Percentiles rank a stretch among this genome's conserved stretches.
phyloP scores from a whole-genome alignment of 2,329 filamentous ascomycete genomes.

The Dothideomycetidae sp. region DNA sequence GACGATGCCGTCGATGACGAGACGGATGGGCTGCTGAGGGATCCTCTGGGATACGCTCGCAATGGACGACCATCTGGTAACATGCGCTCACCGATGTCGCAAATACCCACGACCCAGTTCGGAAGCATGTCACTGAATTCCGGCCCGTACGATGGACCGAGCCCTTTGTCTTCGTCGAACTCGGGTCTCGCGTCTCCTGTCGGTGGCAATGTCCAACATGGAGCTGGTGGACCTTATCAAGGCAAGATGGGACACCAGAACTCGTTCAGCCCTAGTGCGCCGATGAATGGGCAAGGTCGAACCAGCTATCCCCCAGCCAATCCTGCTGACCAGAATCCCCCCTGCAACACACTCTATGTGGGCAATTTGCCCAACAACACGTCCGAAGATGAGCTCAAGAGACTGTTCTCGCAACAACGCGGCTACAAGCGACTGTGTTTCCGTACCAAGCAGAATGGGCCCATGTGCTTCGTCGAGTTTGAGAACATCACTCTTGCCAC shows the following conservation, averaged over 20 bases:
- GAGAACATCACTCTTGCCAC: constrained; percentile 87
- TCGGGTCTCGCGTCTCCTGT: constrained; percentile 38
- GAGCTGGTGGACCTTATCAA: constrained; percentile 3
- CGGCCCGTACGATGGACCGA: constrained; percentile 35
- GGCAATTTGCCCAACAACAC: constrained; percentile 91
- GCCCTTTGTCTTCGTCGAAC: constrained; percentile 40
- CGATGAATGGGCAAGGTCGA: constrained; percentile 2
- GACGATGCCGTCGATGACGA: constrained; percentile 57
- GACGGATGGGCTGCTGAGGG: constrained; percentile 55
- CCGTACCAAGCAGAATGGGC: constrained; percentile 84
- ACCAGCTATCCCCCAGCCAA: constrained; percentile 63
- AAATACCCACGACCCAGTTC: constrained; percentile 46
- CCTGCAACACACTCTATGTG: constrained; percentile 95
- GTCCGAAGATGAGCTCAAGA: constrained; percentile 88
- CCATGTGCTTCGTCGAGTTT: constrained; percentile 98
- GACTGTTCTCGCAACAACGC: constrained; percentile 80
- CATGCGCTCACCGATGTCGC: constrained; percentile 45
- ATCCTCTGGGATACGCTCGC: constrained; percentile 60
- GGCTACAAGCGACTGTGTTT: constrained; percentile 94
- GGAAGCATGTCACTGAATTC: constrained; percentile 53
- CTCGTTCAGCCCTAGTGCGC: background rate
- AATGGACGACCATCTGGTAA: constrained; percentile 40
- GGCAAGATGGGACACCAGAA: constrained; percentile 4
- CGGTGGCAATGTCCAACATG: constrained; percentile 2
- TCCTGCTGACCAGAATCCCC: constrained; percentile 88